These are phyloP conservation scores for Arabis hirsuta DNA, from an alignment of 345 rosid genomes.

Conservation along the genomic window DNA sequence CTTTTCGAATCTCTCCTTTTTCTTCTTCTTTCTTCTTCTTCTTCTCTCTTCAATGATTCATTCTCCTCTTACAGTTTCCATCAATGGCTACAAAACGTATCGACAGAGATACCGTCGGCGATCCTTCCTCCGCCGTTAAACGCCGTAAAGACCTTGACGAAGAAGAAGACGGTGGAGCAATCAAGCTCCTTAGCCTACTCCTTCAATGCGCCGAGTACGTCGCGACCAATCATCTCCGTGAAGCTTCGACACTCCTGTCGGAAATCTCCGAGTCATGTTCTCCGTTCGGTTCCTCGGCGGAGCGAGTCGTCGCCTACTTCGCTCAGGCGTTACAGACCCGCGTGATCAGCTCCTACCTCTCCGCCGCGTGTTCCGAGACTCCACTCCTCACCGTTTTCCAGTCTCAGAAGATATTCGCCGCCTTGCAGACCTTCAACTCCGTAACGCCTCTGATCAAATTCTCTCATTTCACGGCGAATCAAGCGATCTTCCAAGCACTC, in stretches of 20 bases:
- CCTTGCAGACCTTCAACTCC: conserved; percentile 83
- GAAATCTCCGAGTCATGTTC: conserved; percentile 80
- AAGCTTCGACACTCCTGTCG: conserved; percentile 71
- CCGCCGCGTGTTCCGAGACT: conserved; percentile 61
- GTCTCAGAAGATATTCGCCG: conserved; percentile 75
- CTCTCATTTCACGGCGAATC: conserved; percentile 97
- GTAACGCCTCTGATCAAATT: conserved; percentile 78
- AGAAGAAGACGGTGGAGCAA: conserved; percentile 35
- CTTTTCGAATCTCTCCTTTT: conserved; percentile 50
- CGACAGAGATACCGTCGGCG: conserved; percentile 41
- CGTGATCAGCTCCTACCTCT: conserved; percentile 73
- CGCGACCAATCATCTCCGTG: conserved; percentile 70
- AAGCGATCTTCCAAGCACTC: conserved; percentile 85
- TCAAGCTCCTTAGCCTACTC: conserved; percentile 74
- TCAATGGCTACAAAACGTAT: conserved; percentile 47
- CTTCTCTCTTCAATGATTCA: conserved; percentile 38
- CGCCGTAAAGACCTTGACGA: conserved; percentile 50
- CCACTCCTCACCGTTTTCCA: conserved; percentile 56
- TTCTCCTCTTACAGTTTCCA: conserved; percentile 30
- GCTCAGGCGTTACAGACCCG: conserved; percentile 84
- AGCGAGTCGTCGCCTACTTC: conserved; percentile 90
- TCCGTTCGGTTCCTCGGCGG: conserved; percentile 90
- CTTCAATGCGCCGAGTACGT: conserved; percentile 95
- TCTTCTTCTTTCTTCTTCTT: background rate
- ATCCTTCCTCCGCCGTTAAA: conserved; percentile 54